Evolutionary conservation across 345 rosid genomes (phyloP).

Genomic region (Eucalyptus marginata): DNA sequence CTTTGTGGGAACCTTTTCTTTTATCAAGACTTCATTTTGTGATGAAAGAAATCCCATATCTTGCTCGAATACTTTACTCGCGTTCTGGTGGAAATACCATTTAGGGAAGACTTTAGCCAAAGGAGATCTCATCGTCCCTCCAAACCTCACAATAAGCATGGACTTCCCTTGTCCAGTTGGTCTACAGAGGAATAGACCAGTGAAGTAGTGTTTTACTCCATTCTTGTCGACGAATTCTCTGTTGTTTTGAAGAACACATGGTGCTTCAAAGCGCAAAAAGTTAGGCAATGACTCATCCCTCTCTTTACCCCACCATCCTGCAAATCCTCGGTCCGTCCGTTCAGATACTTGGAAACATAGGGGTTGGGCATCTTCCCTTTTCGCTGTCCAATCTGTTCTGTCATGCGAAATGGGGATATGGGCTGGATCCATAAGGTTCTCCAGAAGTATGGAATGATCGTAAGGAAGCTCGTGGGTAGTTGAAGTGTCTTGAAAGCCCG

Average conservation of each 20-base stretch:
- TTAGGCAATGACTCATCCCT: constrained; percentile 33
- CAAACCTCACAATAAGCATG: constrained; percentile 89
- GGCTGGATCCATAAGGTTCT: constrained; percentile 98
- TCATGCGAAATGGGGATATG: constrained; percentile 93
- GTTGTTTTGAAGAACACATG: constrained; percentile 71
- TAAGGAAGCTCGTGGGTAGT: constrained; percentile 87
- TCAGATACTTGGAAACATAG: constrained; percentile 65
- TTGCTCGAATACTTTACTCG: constrained; percentile 80
- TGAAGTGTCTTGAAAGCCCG: constrained; percentile 61
- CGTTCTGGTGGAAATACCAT: constrained; percentile 88
- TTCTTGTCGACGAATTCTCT: constrained; percentile 47
- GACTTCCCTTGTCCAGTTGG: constrained; percentile 97
- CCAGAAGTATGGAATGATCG: constrained; percentile 89
- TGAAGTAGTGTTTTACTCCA: constrained; percentile 61
- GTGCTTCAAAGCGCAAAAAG: constrained; percentile 68
- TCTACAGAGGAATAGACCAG: constrained; percentile 80
- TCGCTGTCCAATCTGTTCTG: constrained; percentile 77
- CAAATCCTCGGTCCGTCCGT: constrained; percentile 65
- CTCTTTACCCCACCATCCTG: constrained; percentile 86
- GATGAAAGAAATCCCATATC: constrained; percentile 96
- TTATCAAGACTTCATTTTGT: constrained; percentile 70
- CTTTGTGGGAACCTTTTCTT: constrained; percentile 79
- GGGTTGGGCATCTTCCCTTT: constrained; percentile 84
- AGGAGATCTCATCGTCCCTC: constrained; percentile 47
- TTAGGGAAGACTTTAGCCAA: constrained; percentile 44